Base-by-base conservation (phyloP, 2,329 filamentous ascomycete genomes). In the Colletotrichum noveboracense region DNA sequence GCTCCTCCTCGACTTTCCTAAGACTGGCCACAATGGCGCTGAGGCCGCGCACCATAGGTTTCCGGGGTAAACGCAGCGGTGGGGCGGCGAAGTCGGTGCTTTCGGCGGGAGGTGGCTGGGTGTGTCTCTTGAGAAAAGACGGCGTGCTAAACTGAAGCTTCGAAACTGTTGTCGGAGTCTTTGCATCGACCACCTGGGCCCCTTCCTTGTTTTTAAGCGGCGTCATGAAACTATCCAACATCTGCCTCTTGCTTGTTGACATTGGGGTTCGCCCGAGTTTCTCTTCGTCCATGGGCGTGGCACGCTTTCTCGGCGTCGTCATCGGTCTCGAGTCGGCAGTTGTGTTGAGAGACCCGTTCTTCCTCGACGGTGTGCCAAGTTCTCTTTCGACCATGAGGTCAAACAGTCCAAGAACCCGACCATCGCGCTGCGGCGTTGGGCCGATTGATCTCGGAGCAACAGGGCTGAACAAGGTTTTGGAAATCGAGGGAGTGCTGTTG, bases 401-500 rank as follows among this genome's bases (percentile, higher is more conserved):
- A 81, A 97, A 97, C 21, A 97, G 85, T 6, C 95, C 94, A 4
- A 97, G 87, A 1, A 96, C 93, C 24, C 91, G 91, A 32, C 95
- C 95, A 82, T 96, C 94, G 76, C 92, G 92, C 80, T 96, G 95
- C 5, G 95, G 95, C 14, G 95, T 97, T 2, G 95, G 95, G 4
- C 94, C 94, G 76, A 97, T 90, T 1, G 89, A 90, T 7, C 90
- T 92, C 4, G 91, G 90, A 13, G 89, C 87, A 1, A 84, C 84
- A 2, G 92, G 90, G 72, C 90, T 92, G 80, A 93, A 93, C 7
- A 93, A 86, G 74, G 89, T 91, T 34, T 91, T 87, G 48, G 89
- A 87, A 58, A 89, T 86, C 2, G 89, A 89, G 3, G 92, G 92
- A 3, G 92, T 92, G 58, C 86, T 86, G 79, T 66, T 87, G 84